Evolutionary conservation across 129 eudicot genomes (phyloP), one percentile per base, ranked within the genome.

Genomic region (Silybum marianum): DNA sequence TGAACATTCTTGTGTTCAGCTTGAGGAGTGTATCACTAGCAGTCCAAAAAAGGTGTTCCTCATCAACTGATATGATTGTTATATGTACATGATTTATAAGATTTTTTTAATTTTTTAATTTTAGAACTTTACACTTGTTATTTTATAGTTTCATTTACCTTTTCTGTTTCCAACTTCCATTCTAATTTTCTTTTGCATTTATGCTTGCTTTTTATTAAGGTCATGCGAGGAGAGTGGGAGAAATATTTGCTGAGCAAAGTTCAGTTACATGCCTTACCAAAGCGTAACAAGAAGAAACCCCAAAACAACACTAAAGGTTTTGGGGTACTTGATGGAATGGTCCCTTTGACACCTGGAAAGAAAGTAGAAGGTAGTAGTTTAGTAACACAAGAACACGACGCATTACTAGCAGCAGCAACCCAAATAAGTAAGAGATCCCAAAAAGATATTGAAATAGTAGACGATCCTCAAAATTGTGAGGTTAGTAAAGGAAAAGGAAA

Each of bases 1-100:
- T 75, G 97, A 95, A 78, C 92, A 83, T 86, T 93, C 99, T 0
- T 93, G 97, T 86, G 89, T 90, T 89, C 97, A 95, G 91, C 99
- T 95, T 74, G 93, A 95, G 85, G 99, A 93, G 80, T 95, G 91
- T 83, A 89, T 93, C 46, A 81, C 81, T 8, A 89, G 84, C 80
- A 88, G 91, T 84, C 86, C 91, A 25, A 87, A 84, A n/a, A 91
- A 92, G 99, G 99, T 95, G 76, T 42, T 82, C 8, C 23, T 82
- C 77, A 24, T 73, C n/a, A n/a, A 9, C n/a, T 73, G 40, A 34
- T 62, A 40, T 26, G 7, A 72, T 72, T 58, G 23, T 58, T 66
- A 38, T 2, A 10, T 30, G 73, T 21, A 72, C 32, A 7, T 9
- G 21, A 16, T 7, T 25, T 16, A 79, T 71, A 10, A 65, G 14